Base-by-base conservation (phyloP, 768 basidiomycete genomes). In the Amyloporia xantha region DNA sequence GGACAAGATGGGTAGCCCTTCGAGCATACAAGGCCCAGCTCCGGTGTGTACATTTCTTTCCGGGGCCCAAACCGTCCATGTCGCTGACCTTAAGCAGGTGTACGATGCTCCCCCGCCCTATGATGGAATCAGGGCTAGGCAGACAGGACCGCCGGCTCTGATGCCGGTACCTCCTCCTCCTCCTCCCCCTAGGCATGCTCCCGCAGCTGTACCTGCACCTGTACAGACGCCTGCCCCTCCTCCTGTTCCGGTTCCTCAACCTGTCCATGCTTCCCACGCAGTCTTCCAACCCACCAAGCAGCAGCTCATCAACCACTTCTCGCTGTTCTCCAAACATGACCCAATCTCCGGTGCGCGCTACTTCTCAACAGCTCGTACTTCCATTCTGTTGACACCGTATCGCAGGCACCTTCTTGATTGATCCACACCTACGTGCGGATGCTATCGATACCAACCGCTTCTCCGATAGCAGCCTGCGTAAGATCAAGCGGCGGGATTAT, bases 231-330 rank as follows among this genome's bases (percentile, higher is more conserved):
- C n/a, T n/a, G 24, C 25, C 9, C 15, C 23, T 11, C 12, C 42
- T 15, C 26, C 42, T 5, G 4, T 27, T 24, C 30, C 44, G 4
- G 12, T 5, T 12, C 44, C 44, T 17, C 13, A 24, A 13, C 36
- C 27, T 25, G 20, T 47, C 19, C 36, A 20, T 23, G 21, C 46
- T 5, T 37, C 46, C 15, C n/a, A 5, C 21, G n/a, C 35, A 5
- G 21, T 39, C 10, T 56, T 60, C 41, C 50, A 51, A 27, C 54
- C 62, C 2, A 44, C 49, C n/a, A 50, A 41, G 13, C 43, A 54
- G 20, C 62, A 63, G 46, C 57, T 54, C 15, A 60, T 61, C 26
- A 63, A 63, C 41, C 50, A 54, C 48, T 49, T 63, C 12, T 56
- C 56, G 38, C 44, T 63, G 6, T 57, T 55, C 45, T 60, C 60